Conservation (phyloP, 139 green algal species). For the Trebouxia sp. region DNA sequence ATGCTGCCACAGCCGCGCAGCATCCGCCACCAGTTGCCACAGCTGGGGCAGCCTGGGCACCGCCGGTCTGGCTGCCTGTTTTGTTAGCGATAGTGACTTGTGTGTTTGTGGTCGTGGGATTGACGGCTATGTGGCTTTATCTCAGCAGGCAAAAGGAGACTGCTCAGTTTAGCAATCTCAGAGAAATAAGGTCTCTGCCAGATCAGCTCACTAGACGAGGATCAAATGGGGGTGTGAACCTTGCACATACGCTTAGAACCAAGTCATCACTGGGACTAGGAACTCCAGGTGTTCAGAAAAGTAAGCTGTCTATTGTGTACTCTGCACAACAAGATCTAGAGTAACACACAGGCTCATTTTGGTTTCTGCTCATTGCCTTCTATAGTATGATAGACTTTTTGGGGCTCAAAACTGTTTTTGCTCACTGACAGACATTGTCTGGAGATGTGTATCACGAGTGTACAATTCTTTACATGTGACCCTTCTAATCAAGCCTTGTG, state of each 20-base stretch:
- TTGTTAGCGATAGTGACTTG: neutral
- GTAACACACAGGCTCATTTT: too few species aligned
- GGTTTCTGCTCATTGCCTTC: too few species aligned
- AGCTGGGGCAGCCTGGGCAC: conserved; percentile 12
- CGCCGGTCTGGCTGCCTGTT: neutral
- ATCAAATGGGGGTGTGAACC: too few species aligned
- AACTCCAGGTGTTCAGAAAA: neutral
- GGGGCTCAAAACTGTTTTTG: too few species aligned
- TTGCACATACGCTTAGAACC: neutral
- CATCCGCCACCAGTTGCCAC: neutral
- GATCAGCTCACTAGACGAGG: neutral
- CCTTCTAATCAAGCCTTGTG: too few species aligned
- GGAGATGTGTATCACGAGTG: too few species aligned
- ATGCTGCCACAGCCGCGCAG: neutral
- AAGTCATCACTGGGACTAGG: neutral
- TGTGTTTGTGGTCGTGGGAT: neutral
- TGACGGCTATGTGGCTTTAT: neutral
- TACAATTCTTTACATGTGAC: too few species aligned
- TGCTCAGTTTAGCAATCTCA: neutral
- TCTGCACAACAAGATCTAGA: too few species aligned
- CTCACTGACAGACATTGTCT: too few species aligned
- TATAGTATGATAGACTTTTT: too few species aligned
- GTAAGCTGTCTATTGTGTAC: neutral
- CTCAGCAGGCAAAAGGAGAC: neutral
- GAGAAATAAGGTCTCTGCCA: neutral